Evolutionary conservation across 2,329 filamentous ascomycete genomes (phyloP), one percentile per base, ranked within the genome.

Genomic region (Fusarium nurragi): DNA sequence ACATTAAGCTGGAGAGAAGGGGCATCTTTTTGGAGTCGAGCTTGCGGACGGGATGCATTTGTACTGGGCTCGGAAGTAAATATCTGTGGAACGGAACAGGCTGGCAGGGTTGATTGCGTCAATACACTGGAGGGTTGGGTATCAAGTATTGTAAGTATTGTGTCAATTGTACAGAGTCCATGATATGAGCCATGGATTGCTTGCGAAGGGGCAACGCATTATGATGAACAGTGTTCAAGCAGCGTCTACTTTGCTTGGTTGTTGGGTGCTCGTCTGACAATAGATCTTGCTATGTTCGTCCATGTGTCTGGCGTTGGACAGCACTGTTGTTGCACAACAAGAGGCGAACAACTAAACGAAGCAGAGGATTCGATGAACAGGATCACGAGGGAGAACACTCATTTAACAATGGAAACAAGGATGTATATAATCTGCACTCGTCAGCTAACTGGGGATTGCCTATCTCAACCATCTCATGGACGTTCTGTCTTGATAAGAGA

Each of bases 21-120:
- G 55, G 28, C 43, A 68, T 67, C 47, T 52, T 57, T 56, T 50
- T 58, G 64, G 64, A 67, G 64, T 61, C 60, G 39, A 65, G 48
- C 55, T 65, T 38, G 45, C 32, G 55, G 52, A 56, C 39, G 48
- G 64, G 45, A 58, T 65, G 54, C 64, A 61, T 68, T 68, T 61
- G 59, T 53, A 57, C 44, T 53, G 47, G 43, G 37, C 50, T 28
- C 28, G 25, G 38, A 58, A 57, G 50, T 68, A 40, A 57, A 61
- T 39, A 58, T 51, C 22, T 39, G 56, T 41, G 37, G 53, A 60
- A 43, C 37, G 23, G 60, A 34, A 49, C 45, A 38, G 47, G 39
- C 18, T 18, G 37, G 50, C n/a, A 51, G 53, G 50, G 11, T 39
- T 50, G 48, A 40, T 34, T 48, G 64, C 48, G 59, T 51, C 38